Percentiles rank a stretch among this genome's conserved stretches.
Conservation (phyloP, 352 stramenopile genomes). For the Phytophthora palmivora region DNA sequence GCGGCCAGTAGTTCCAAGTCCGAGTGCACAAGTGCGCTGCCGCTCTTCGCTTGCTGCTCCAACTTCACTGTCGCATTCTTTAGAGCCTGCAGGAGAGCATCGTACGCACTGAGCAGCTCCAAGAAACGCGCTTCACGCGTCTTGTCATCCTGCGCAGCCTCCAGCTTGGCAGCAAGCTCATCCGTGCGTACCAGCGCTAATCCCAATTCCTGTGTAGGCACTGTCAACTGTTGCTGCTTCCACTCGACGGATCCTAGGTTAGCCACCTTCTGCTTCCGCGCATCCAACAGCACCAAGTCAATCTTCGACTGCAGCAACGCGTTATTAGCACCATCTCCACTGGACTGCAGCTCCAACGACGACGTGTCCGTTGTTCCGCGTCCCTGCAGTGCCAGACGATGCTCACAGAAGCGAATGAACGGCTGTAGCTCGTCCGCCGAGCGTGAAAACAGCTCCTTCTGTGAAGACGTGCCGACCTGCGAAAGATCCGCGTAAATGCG, state of each 20-base stretch:
- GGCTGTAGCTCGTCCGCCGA: slow-evolving; percentile 80
- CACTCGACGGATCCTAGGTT: slow-evolving; percentile 78
- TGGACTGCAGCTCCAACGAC: slow-evolving; percentile 62
- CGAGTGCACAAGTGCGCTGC: slow-evolving; percentile 70
- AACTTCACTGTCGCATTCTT: slow-evolving; percentile 70
- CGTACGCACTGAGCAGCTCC: slow-evolving; percentile 78
- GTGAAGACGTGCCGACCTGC: slow-evolving; percentile 80
- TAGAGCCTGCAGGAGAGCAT: slow-evolving; percentile 69
- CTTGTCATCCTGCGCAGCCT: slow-evolving; percentile 67
- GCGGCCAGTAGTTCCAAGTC: slow-evolving; percentile 72
- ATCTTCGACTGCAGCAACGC: slow-evolving; percentile 87
- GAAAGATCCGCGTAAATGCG: slow-evolving; percentile 88
- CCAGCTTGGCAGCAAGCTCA: slow-evolving; percentile 72
- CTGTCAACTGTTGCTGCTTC: slow-evolving; percentile 79
- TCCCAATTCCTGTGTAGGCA: slow-evolving; percentile 77
- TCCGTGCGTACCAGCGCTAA: slow-evolving; percentile 75
- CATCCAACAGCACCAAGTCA: slow-evolving; percentile 81
- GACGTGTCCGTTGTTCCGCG: slow-evolving; percentile 45
- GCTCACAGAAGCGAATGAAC: slow-evolving; percentile 88
- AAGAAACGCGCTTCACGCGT: slow-evolving; percentile 72
- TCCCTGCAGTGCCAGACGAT: slow-evolving; percentile 71
- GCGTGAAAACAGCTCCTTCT: slow-evolving; percentile 81
- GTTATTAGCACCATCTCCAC: slow-evolving; percentile 73
- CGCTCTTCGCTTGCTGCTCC: slow-evolving; percentile 83
- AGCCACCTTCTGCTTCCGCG: slow-evolving; percentile 87